These are phyloP conservation scores for Globisporangium polare DNA, from an alignment of 352 stramenopile species.

Conservation along the genomic window DNA sequence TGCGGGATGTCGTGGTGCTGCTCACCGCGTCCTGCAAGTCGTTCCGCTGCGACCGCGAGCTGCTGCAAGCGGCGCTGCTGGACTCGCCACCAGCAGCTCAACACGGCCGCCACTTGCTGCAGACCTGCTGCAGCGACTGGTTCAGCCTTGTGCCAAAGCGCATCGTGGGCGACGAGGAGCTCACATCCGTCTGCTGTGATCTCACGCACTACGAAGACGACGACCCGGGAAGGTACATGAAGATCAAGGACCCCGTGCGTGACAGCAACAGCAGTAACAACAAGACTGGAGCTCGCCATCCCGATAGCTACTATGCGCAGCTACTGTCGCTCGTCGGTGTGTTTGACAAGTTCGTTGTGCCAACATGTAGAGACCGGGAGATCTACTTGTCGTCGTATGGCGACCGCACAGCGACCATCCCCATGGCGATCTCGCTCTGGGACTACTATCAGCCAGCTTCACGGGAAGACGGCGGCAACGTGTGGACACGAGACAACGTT, in stretches of 20 bases:
- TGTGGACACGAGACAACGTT: not conserved
- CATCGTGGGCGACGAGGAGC: constrained; percentile 4
- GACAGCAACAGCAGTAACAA: not conserved
- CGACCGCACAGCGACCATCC: not conserved
- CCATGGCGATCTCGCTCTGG: constrained; percentile 7
- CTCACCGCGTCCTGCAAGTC: not conserved
- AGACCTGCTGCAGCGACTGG: constrained; percentile 6
- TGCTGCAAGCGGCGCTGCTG: not conserved
- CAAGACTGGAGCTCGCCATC: not conserved
- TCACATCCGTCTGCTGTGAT: not conserved
- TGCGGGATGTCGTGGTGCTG: not conserved
- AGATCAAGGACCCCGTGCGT: constrained; percentile 1
- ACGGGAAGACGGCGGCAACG: not conserved
- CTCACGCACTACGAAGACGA: constrained; percentile 1
- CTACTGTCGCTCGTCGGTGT: not conserved
- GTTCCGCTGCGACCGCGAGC: not conserved
- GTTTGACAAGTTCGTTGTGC: constrained; percentile 7
- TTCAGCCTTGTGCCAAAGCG: constrained; percentile 1
- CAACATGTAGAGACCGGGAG: not conserved
- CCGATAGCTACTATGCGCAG: not conserved
- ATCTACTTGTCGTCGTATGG: constrained; percentile 7
- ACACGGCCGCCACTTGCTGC: constrained; percentile 3
- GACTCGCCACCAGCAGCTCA: not conserved
- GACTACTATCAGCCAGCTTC: not conserved
- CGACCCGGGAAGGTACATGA: not conserved